Evolutionary conservation across 495 filamentous ascomycete species (phyloP).

Genomic region (Penicillium bialowiezense): DNA sequence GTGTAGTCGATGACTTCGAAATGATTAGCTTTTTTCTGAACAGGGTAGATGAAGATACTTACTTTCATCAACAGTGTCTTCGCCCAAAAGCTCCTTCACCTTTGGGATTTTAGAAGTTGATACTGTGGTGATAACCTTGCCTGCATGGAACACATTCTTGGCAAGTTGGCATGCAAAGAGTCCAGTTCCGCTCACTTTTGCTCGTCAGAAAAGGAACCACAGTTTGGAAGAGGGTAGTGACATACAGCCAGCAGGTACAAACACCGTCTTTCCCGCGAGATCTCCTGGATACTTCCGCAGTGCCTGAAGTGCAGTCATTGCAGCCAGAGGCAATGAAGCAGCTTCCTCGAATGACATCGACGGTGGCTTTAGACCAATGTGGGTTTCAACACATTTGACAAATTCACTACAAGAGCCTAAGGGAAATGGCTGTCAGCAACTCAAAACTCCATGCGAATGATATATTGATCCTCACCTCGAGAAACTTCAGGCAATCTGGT

Average conservation of each 20-base stretch:
- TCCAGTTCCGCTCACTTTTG: constrained; percentile 47
- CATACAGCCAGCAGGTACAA: constrained; percentile 44
- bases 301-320: constrained; percentile 41
- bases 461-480: constrained; percentile 8
- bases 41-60: constrained; percentile 16
- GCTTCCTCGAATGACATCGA: constrained; percentile 36
- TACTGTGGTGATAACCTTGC: constrained; percentile 48
- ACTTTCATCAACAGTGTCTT: constrained; percentile 27
- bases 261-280: constrained; percentile 50
- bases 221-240: neutral
- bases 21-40: constrained; percentile 14
- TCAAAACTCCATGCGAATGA: too few species aligned
- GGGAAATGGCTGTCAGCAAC: neutral
- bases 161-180: constrained; percentile 46
- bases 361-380: constrained; percentile 34
- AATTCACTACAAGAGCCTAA: constrained; percentile 34
- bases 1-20: constrained; percentile 48
- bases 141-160: constrained; percentile 49
- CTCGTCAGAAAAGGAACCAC: neutral
- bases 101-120: constrained; percentile 47
- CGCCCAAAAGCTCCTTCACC: constrained; percentile 37
- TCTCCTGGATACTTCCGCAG: constrained; percentile 35
- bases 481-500: constrained; percentile 20
- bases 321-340: constrained; percentile 33
- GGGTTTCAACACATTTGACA: constrained; percentile 28